Evolutionary conservation across 2,329 filamentous ascomycete genomes (phyloP).

Genomic region (Trichoderma simmonsii): DNA sequence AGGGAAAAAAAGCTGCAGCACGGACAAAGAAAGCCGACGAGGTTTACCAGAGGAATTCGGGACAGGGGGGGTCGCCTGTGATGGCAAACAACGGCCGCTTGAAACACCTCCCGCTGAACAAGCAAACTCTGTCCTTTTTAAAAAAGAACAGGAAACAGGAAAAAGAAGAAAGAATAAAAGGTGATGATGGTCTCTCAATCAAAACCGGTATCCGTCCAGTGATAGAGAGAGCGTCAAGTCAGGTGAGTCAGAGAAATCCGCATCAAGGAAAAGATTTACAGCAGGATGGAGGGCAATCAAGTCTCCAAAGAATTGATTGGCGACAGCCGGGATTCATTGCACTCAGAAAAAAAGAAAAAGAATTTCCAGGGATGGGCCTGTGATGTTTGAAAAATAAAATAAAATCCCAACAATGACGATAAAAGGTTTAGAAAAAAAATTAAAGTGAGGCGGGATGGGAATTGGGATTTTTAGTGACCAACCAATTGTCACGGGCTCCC

Average conservation of each 20-base stretch:
- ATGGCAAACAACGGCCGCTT: background rate
- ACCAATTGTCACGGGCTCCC: conserved; percentile 18
- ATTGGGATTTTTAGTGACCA: conserved; percentile 5
- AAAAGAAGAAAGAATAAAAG: background rate
- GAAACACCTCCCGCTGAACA: background rate
- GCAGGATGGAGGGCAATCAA: background rate
- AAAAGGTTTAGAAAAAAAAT: background rate
- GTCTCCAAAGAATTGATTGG: background rate
- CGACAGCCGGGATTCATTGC: background rate
- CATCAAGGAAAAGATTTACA: conserved; percentile 9
- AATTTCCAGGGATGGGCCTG: background rate
- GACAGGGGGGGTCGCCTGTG: background rate
- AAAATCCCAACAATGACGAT: background rate
- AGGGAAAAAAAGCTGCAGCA: background rate
- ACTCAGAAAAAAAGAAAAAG: background rate
- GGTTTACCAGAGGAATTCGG: background rate
- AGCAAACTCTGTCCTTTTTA: background rate
- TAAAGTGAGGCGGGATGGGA: background rate
- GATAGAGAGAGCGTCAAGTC: background rate
- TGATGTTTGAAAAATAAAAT: too few relatives aligned
- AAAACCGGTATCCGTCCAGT: background rate
- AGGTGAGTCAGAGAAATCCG: conserved; percentile 7
- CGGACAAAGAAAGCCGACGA: background rate
- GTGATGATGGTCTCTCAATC: background rate
- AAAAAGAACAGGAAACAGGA: background rate